A percentile compares a stretch with the other conserved stretches of the same genome.
phyloP scores from a whole-genome alignment of 1,139 yeast genomes.

The Yamadazyma atmosphaerica region DNA sequence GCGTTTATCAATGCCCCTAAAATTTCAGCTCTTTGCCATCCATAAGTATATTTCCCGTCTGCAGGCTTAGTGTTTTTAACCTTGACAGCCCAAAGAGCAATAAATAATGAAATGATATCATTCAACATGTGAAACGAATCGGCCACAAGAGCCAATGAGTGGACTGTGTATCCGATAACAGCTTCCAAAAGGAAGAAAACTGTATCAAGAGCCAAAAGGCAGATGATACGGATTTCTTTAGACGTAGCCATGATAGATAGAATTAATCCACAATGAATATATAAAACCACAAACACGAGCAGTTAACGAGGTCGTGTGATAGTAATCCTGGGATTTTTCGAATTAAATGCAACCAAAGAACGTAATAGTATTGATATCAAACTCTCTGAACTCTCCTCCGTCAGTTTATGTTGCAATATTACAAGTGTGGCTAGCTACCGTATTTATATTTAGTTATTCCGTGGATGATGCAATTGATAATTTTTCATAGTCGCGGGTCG shows the following conservation, averaged over 20 bases:
- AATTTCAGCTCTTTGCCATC: slow-evolving; percentile 96
- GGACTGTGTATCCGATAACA: slow-evolving; percentile 82
- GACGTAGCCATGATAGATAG: slow-evolving; percentile 35
- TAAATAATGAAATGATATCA: slow-evolving; percentile 84
- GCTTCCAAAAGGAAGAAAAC: slow-evolving; percentile 84
- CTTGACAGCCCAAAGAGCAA: slow-evolving; percentile 95
- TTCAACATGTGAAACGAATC: slow-evolving; percentile 98
- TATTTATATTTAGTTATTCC: no score
- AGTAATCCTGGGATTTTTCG: no score
- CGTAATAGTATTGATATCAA: no score
- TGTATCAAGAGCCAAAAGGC: slow-evolving; percentile 76
- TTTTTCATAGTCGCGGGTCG: no score
- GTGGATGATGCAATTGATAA: not conserved
- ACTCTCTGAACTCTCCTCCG: no score
- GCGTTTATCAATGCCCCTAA: slow-evolving; percentile 93
- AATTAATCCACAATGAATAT: no score
- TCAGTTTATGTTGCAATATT: no score
- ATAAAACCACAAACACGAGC: not conserved
- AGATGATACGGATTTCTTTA: slow-evolving; percentile 73
- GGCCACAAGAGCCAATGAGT: slow-evolving; percentile 89
- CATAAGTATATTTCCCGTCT: slow-evolving; percentile 87
- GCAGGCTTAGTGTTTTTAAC: slow-evolving; percentile 84
- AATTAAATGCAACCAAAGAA: no score
- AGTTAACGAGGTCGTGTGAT: no score
- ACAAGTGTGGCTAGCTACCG: no score